Conservation (phyloP, 2,329 filamentous ascomycete species). For the Pseudogymnoascus sp. region DNA sequence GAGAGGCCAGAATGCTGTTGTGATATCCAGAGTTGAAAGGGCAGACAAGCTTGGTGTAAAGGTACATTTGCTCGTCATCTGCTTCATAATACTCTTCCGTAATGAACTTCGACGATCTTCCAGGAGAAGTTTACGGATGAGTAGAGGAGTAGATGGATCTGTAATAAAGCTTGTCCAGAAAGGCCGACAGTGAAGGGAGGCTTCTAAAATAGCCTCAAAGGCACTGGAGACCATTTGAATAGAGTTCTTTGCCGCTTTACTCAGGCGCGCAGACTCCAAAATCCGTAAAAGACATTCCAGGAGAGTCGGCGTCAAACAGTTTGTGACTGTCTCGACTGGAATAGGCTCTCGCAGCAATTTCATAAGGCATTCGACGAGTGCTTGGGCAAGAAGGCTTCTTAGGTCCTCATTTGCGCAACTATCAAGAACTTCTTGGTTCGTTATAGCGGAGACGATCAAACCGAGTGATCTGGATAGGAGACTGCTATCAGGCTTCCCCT, state of each 20-base stretch:
- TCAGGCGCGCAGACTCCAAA: constrained; percentile 21
- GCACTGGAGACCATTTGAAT: constrained; percentile 34
- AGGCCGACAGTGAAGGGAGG: constrained; percentile 36
- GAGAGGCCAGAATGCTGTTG: constrained; percentile 41
- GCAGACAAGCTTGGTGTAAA: constrained; percentile 24
- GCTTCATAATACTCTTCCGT: constrained; percentile 26
- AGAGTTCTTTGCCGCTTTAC: constrained; percentile 21
- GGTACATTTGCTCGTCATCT: constrained; percentile 26
- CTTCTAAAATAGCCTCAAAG: constrained; percentile 42
- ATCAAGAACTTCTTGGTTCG: constrained; percentile 46
- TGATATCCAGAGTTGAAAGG: constrained; percentile 34
- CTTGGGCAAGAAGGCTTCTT: constrained; percentile 42
- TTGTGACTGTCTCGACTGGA: constrained; percentile 27
- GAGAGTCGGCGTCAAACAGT: constrained; percentile 29
- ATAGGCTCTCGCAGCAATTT: constrained; percentile 32
- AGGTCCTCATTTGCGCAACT: constrained; percentile 37
- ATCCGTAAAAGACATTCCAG: constrained; percentile 28
- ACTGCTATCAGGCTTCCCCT: constrained; percentile 11
- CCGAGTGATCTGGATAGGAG: constrained; percentile 37
- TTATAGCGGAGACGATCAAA: constrained; percentile 53
- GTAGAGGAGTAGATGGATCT: constrained; percentile 29
- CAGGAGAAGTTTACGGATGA: constrained; percentile 37
- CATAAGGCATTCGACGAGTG: constrained; percentile 50
- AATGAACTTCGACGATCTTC: constrained; percentile 32
- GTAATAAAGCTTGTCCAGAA: constrained; percentile 39